A percentile compares a stretch with the other conserved stretches of the same genome.
Evolutionary conservation across 345 rosid species (phyloP).

Genomic region (Rhizophora mangle): DNA sequence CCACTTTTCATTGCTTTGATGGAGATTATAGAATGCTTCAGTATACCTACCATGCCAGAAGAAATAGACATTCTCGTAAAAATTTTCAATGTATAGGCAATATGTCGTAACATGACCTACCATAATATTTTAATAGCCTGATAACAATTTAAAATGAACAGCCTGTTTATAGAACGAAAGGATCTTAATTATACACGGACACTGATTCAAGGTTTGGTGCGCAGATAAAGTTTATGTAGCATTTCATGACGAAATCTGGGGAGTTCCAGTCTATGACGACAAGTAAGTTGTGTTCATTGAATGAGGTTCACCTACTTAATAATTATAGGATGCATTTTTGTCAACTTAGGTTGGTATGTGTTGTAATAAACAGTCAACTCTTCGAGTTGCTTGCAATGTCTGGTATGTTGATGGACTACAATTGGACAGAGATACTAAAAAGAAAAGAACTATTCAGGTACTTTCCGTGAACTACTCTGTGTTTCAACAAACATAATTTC

Average conservation of each 20-base stretch:
- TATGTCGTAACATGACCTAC: not conserved
- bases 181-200: not conserved
- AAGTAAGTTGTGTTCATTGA: conserved; percentile 42
- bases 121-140: not conserved
- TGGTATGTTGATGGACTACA: conserved; percentile 96
- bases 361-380: conserved; percentile 51
- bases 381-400: conserved; percentile 87
- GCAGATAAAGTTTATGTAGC: conserved; percentile 77
- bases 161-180: not conserved
- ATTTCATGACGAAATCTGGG: conserved; percentile 97
- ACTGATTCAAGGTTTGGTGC: conserved; percentile 13
- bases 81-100: no score
- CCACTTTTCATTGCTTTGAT: no score
- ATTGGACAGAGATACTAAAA: conserved; percentile 93
- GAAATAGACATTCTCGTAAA: no score
- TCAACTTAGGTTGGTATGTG: not conserved
- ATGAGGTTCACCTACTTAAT: not conserved
- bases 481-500: not conserved
- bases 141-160: no score
- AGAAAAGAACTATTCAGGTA: conserved; percentile 71
- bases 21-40: no score
- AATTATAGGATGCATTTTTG: not conserved
- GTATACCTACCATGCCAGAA: no score
- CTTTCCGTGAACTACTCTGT: not conserved
- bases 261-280: conserved; percentile 91